Evolutionary conservation across 495 filamentous ascomycete species (phyloP).

Genomic region (Penicillium verhagenii): DNA sequence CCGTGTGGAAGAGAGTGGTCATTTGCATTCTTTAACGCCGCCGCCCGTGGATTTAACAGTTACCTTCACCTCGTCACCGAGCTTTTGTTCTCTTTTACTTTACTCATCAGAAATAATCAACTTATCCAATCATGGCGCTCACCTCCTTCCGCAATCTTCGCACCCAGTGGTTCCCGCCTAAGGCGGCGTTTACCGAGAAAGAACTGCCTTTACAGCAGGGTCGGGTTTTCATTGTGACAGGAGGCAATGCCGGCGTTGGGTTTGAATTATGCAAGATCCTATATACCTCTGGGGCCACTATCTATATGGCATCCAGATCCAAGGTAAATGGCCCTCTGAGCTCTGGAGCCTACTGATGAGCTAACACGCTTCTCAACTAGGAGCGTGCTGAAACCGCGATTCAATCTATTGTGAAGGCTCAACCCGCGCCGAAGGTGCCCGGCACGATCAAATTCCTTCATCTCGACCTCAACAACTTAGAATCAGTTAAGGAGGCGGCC

Average conservation of each 20-base stretch:
- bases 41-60: too few species aligned
- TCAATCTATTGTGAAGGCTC: constrained; percentile 3
- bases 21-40: too few species aligned
- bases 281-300: constrained; percentile 29
- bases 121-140: constrained; percentile 1
- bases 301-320: constrained; percentile 35
- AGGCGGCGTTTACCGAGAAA: constrained; percentile 71
- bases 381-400: constrained; percentile 34
- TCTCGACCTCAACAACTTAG: constrained; percentile 37
- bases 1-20: too few species aligned
- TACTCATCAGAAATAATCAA: too few species aligned
- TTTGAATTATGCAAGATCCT: constrained; percentile 37
- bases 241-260: constrained; percentile 35
- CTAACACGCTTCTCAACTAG: neutral
- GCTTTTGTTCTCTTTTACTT: too few species aligned
- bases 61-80: too few species aligned
- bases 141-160: neutral
- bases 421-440: neutral
- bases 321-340: constrained; percentile 7
- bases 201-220: constrained; percentile 77
- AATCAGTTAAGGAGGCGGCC: constrained; percentile 38
- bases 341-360: neutral
- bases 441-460: constrained; percentile 40
- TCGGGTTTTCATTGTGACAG: constrained; percentile 31
- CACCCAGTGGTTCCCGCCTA: constrained; percentile 5